Conservation (phyloP, 2,329 filamentous ascomycete species). For the Chrysoporthe puriensis region DNA sequence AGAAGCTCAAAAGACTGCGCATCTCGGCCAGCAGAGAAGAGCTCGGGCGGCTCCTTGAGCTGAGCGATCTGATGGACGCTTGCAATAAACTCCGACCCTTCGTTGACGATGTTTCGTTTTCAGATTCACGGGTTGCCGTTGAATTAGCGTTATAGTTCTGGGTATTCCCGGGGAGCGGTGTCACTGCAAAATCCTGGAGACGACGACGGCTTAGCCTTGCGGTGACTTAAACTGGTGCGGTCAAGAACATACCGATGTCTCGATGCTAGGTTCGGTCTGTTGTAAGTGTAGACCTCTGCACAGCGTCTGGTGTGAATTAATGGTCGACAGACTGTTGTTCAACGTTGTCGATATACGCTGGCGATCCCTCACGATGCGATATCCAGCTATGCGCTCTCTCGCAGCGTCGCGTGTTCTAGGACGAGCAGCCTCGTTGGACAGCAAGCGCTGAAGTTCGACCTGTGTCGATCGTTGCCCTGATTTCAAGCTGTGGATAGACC, state of each 20-base stretch:
- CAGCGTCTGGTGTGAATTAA: neutral
- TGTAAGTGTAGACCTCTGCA: neutral
- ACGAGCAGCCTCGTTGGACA: slow-evolving; percentile 5
- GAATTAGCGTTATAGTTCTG: neutral
- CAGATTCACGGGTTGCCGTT: neutral
- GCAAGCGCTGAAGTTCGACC: slow-evolving; percentile 8
- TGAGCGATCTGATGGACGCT: slow-evolving; percentile 5
- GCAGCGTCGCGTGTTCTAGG: slow-evolving; percentile 3
- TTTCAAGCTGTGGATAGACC: neutral
- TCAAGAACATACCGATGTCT: neutral
- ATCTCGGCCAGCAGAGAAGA: slow-evolving; percentile 9
- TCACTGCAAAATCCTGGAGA: neutral
- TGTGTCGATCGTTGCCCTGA: slow-evolving; percentile 5
- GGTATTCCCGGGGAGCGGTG: no score
- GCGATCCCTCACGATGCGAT: neutral
- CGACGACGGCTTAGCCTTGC: neutral
- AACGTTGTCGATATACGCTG: neutral
- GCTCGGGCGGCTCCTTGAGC: slow-evolving; percentile 8
- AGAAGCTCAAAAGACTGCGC: slow-evolving; percentile 10
- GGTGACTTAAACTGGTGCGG: neutral
- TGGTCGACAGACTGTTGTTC: neutral
- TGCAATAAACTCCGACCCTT: neutral
- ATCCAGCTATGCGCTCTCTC: slow-evolving; percentile 8
- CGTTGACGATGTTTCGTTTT: neutral
- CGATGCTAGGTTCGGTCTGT: neutral